A percentile compares a stretch with the other conserved stretches of the same genome.
Conservation (phyloP, 495 filamentous ascomycete species). For the Trypethelium eluteriae region DNA sequence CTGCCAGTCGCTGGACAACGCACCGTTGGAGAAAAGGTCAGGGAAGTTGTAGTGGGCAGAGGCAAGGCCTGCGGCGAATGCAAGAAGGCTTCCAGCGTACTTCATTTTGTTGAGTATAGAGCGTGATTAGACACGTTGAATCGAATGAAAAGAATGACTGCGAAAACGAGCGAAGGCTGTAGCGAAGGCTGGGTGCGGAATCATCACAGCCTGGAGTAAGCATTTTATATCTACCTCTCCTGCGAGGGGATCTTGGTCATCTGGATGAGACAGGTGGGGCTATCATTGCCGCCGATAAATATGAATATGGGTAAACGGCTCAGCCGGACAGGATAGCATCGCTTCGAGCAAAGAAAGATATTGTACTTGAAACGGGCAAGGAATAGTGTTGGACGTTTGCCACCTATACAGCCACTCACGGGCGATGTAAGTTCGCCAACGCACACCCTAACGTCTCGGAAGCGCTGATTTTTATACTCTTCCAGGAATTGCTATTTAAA, state of each 20-base stretch:
- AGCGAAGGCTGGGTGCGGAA: conserved; percentile 6
- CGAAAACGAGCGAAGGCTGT: background rate
- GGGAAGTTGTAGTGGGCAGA: conserved; percentile 24
- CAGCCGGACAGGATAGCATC: background rate
- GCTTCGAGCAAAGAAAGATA: background rate
- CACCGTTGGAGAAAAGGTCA: conserved; percentile 16
- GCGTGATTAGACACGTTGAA: conserved; percentile 1
- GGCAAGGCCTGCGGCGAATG: conserved; percentile 12
- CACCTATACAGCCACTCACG: background rate
- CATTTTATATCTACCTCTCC: background rate
- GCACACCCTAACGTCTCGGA: background rate
- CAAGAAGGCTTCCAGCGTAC: conserved; percentile 17
- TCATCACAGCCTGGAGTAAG: background rate
- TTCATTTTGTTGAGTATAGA: conserved; percentile 17
- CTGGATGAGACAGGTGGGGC: background rate
- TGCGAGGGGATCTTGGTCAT: background rate
- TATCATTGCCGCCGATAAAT: background rate
- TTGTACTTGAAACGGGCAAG: conserved; percentile 7
- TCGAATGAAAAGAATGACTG: conserved; percentile 2
- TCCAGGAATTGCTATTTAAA: background rate
- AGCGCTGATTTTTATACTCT: background rate
- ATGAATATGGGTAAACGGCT: background rate
- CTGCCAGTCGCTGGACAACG: conserved; percentile 36
- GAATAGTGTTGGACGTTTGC: background rate
- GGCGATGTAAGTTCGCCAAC: background rate